Evolutionary conservation across 2,329 filamentous ascomycete species (phyloP).

Genomic region (Verticillium nubilum): DNA sequence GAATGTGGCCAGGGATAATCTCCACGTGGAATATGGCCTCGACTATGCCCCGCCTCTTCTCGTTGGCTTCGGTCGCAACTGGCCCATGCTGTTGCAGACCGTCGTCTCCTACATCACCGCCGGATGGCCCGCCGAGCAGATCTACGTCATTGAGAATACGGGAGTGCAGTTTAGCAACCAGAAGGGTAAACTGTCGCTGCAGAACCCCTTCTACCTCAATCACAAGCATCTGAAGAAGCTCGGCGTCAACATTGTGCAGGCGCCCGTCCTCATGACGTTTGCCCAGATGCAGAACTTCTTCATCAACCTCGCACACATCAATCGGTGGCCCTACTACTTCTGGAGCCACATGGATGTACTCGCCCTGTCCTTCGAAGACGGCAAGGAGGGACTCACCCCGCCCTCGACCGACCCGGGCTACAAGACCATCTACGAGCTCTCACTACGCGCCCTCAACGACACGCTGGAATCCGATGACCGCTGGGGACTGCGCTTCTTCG

Average conservation of each 20-base stretch:
- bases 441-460: conserved; percentile 26
- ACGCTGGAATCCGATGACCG: conserved; percentile 23
- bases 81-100: conserved; percentile 48
- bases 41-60: conserved; percentile 42
- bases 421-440: conserved; percentile 34
- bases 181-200: conserved; percentile 38
- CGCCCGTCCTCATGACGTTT: conserved; percentile 47
- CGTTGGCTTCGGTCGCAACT: conserved; percentile 54
- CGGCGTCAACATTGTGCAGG: conserved; percentile 44
- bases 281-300: conserved; percentile 52
- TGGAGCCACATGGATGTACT: conserved; percentile 54
- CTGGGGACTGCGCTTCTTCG: conserved; percentile 52
- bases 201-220: conserved; percentile 54
- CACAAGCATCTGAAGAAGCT: conserved; percentile 42
- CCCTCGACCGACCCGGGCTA: conserved; percentile 28
- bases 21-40: conserved; percentile 31
- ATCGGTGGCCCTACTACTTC: conserved; percentile 44
- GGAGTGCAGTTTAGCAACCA: conserved; percentile 49
- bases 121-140: conserved; percentile 51
- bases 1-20: conserved; percentile 32
- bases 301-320: conserved; percentile 36
- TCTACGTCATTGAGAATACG: conserved; percentile 56
- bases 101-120: conserved; percentile 53
- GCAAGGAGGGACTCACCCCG: conserved; percentile 13
- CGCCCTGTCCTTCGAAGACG: conserved; percentile 34